Percentiles rank a stretch among this genome's conserved stretches.
phyloP scores from a whole-genome alignment of 495 filamentous ascomycete species.

The Penicillium robsamsonii region DNA sequence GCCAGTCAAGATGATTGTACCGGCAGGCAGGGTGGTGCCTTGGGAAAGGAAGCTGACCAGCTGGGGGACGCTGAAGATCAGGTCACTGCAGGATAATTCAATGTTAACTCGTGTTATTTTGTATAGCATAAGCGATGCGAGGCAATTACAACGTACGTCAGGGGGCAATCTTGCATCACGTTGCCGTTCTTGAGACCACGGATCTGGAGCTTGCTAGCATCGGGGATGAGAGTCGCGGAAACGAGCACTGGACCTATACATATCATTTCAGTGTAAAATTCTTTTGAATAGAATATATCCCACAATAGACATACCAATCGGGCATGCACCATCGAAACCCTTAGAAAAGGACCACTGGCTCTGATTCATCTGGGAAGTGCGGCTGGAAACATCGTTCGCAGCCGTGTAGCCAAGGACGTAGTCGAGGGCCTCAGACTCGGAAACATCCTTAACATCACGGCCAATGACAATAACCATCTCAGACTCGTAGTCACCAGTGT shows the following conservation, averaged over 20 bases:
- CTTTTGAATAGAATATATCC: not conserved
- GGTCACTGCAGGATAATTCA: conserved; percentile 46
- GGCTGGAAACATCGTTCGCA: conserved; percentile 78
- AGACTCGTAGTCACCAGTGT: conserved; percentile 75
- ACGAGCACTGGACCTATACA: conserved; percentile 53
- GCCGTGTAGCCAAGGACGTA: conserved; percentile 79
- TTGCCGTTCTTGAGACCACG: conserved; percentile 65
- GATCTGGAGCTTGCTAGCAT: conserved; percentile 65
- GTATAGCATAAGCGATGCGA: not conserved
- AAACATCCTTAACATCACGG: conserved; percentile 62
- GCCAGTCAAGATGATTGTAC: conserved; percentile 82
- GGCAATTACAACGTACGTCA: conserved; percentile 40
- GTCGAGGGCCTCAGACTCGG: conserved; percentile 65
- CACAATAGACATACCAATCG: conserved; percentile 52
- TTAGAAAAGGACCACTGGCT: conserved; percentile 81
- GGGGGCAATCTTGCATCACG: conserved; percentile 62
- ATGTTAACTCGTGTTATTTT: conserved; percentile 1
- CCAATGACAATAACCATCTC: conserved; percentile 79
- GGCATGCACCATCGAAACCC: conserved; percentile 79
- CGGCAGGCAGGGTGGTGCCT: conserved; percentile 75
- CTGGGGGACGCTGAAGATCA: conserved; percentile 74
- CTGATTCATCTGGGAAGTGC: conserved; percentile 75
- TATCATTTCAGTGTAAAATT: not conserved
- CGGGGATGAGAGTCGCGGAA: conserved; percentile 50
- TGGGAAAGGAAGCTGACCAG: conserved; percentile 73